Conservation (phyloP, 1,139 yeast genomes). For the Wickerhamomyces sp. region DNA sequence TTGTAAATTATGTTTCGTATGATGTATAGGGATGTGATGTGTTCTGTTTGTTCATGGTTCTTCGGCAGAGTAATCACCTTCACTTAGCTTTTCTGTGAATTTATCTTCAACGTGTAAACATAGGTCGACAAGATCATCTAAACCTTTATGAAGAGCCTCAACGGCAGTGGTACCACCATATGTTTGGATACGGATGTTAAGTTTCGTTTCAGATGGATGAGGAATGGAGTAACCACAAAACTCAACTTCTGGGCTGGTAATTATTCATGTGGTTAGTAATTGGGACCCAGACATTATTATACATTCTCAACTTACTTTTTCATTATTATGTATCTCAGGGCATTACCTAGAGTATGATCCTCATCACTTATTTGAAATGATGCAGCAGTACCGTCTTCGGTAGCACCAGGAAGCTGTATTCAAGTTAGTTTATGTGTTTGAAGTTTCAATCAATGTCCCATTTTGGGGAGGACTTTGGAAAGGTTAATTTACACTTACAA, state of each 20-base stretch:
- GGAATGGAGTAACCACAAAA: constrained; percentile 98
- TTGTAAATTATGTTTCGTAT: too few relatives aligned
- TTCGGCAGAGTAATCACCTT: constrained; percentile 42
- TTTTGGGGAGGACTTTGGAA: background rate
- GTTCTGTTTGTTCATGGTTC: constrained; percentile 31
- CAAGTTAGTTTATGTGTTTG: background rate
- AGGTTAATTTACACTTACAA: constrained; percentile 15
- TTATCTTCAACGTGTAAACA: constrained; percentile 80
- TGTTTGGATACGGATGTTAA: constrained; percentile 91
- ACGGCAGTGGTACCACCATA: constrained; percentile 84
- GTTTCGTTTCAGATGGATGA: constrained; percentile 92
- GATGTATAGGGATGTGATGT: background rate
- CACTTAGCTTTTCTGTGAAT: constrained; percentile 59
- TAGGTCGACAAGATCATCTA: constrained; percentile 76
- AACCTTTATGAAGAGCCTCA: constrained; percentile 89
- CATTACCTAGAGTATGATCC: constrained; percentile 94
- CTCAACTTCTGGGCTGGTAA: constrained; percentile 74
- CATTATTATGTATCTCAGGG: constrained; percentile 90
- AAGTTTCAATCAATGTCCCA: background rate
- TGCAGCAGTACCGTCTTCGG: constrained; percentile 93
- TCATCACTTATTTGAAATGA: constrained; percentile 90
- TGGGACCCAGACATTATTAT: background rate
- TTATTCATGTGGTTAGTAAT: background rate
- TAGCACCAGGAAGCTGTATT: constrained; percentile 67
- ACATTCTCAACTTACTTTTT: constrained; percentile 51